A percentile compares a stretch with the other conserved stretches of the same genome.
Evolutionary conservation across 805 yeast genomes (phyloP).

Genomic region (Cyberlindnera lachancei): DNA sequence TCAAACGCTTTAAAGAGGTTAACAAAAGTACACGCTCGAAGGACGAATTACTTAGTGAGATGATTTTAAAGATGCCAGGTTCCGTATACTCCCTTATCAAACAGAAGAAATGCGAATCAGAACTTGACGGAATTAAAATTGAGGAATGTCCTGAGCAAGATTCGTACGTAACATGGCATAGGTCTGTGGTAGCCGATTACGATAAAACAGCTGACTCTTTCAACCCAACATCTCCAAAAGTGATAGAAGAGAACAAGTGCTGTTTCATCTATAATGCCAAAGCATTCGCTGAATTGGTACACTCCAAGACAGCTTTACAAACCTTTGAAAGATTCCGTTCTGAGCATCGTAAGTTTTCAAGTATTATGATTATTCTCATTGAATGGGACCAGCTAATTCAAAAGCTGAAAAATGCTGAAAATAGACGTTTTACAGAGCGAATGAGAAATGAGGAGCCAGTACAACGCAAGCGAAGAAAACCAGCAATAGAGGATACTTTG

Average conservation of each 20-base stretch:
- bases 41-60: conserved; percentile 43
- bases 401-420: conserved; percentile 36
- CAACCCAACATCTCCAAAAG: conserved; percentile 39
- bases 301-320: conserved; percentile 20
- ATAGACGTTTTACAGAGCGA: conserved; percentile 34
- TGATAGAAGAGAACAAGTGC: conserved; percentile 35
- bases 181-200: conserved; percentile 43
- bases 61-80: conserved; percentile 37
- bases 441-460: conserved; percentile 20
- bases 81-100: conserved; percentile 24
- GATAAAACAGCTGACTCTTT: conserved; percentile 42
- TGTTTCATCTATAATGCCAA: conserved; percentile 41
- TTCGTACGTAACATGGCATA: conserved; percentile 37
- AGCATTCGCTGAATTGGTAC: conserved; percentile 32
- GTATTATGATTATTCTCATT: conserved; percentile 38
- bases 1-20: conserved; percentile 21
- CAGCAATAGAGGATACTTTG: conserved; percentile 1
- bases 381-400: conserved; percentile 41
- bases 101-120: conserved; percentile 17
- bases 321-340: conserved; percentile 18
- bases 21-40: conserved; percentile 37
- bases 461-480: conserved; percentile 3
- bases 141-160: conserved; percentile 14
- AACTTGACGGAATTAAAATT: conserved; percentile 20
- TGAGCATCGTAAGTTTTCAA: conserved; percentile 17